These are phyloP conservation scores for Eudorina sp. DNA, from an alignment of 139 green algal genomes.

Conservation along the genomic window DNA sequence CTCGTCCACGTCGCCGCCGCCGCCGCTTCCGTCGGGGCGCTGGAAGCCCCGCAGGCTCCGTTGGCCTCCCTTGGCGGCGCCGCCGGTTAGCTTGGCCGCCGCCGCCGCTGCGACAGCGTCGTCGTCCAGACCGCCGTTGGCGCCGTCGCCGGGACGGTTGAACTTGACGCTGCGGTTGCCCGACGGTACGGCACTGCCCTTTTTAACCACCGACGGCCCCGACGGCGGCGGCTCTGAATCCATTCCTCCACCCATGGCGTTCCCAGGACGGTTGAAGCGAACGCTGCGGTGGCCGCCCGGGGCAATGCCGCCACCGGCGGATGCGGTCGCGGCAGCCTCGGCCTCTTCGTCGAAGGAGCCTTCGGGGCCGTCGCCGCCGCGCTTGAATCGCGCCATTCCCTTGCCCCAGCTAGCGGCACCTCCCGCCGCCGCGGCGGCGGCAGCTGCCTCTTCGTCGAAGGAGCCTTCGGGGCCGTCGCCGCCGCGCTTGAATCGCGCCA, in stretches of 20 bases:
- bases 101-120: neutral
- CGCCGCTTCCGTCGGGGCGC: neutral
- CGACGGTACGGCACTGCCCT: neutral
- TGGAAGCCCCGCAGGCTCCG: neutral
- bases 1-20: neutral
- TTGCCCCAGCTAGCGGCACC: neutral
- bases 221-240: neutral
- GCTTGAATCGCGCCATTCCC: neutral
- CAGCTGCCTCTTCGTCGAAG: neutral
- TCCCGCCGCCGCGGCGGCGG: neutral
- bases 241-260: neutral
- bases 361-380: neutral
- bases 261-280: neutral
- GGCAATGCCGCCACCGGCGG: neutral
- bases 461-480: neutral
- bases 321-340: neutral
- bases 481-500: neutral
- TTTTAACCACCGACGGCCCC: neutral
- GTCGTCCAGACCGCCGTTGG: neutral
- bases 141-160: conserved; percentile 30
- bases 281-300: neutral
- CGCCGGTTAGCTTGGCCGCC: neutral
- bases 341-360: neutral
- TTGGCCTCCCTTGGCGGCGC: neutral
- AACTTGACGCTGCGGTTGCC: neutral